These are phyloP conservation scores for Candida sanyaensis DNA, from an alignment of 1,139 yeast genomes.

Conservation along the genomic window DNA sequence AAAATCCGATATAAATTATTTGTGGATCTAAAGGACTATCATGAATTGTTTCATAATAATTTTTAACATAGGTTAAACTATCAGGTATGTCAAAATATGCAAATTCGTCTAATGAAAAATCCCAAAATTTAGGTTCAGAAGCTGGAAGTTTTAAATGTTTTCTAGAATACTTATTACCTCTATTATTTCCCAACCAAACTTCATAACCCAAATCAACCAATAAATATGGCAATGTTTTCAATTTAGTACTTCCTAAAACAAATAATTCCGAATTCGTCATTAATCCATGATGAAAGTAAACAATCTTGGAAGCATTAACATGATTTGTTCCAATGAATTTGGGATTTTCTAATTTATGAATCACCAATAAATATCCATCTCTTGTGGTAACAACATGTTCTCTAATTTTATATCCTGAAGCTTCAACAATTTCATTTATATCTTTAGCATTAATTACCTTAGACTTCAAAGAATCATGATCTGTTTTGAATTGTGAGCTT, in stretches of 20 bases:
- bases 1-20: conserved; percentile 43
- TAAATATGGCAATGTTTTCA: conserved; percentile 32
- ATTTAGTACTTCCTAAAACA: conserved; percentile 37
- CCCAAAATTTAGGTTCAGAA: conserved; percentile 64
- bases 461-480: conserved; percentile 2
- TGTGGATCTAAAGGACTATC: conserved; percentile 2
- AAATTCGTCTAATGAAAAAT: conserved; percentile 83
- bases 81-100: conserved; percentile 84
- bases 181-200: conserved; percentile 39
- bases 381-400: conserved; percentile 67
- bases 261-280: conserved; percentile 49
- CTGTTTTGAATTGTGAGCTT: background rate
- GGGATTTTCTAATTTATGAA: conserved; percentile 34
- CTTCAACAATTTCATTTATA: conserved; percentile 63
- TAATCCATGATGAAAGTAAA: conserved; percentile 50
- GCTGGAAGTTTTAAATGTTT: conserved; percentile 39
- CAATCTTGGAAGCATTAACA: conserved; percentile 20
- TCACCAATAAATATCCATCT: conserved; percentile 43
- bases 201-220: conserved; percentile 35
- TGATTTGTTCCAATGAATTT: background rate
- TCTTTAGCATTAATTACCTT: conserved; percentile 38
- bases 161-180: conserved; percentile 43
- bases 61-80: conserved; percentile 58
- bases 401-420: conserved; percentile 64
- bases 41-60: conserved; percentile 12